Evolutionary conservation across 208 protist species (phyloP).

Genomic region (Leishmania major): DNA sequence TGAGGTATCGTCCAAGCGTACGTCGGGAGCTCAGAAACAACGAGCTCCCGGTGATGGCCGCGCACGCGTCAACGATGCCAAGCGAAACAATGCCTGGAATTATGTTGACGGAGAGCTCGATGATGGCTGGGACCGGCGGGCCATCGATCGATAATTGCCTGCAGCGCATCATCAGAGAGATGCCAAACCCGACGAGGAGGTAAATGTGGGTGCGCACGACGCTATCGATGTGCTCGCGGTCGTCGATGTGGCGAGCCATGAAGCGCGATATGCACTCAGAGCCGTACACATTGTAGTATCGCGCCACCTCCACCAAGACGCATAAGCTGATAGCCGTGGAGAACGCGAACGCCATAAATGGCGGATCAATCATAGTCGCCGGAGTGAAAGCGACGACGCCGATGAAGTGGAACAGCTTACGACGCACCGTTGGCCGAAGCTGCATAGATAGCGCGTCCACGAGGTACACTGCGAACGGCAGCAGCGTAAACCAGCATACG

Average conservation of each 20-base stretch:
- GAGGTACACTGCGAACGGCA: slow-evolving; percentile 58
- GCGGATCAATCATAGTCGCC: slow-evolving; percentile 75
- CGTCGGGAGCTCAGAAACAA: slow-evolving; percentile 65
- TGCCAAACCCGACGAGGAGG: slow-evolving; percentile 76
- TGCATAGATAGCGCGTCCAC: slow-evolving; percentile 52
- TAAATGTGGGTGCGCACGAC: slow-evolving; percentile 90
- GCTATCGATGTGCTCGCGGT: slow-evolving; percentile 64
- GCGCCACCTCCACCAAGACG: slow-evolving; percentile 65
- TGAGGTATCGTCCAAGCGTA: slow-evolving; percentile 74
- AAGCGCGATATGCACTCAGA: slow-evolving; percentile 48
- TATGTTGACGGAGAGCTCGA: slow-evolving; percentile 78
- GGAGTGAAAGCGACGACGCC: slow-evolving; percentile 82
- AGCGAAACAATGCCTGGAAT: slow-evolving; percentile 86
- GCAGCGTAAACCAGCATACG: slow-evolving; percentile 43
- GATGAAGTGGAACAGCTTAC: slow-evolving; percentile 92
- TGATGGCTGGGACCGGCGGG: slow-evolving; percentile 41
- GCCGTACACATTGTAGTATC: slow-evolving; percentile 75
- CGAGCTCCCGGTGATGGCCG: slow-evolving; percentile 83
- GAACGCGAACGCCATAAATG: slow-evolving; percentile 83
- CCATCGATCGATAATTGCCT: slow-evolving; percentile 38
- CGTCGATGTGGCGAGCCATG: slow-evolving; percentile 75
- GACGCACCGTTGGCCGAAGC: slow-evolving; percentile 57
- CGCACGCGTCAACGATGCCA: slow-evolving; percentile 84
- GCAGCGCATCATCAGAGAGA: slow-evolving; percentile 78
- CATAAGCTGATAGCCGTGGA: slow-evolving; percentile 59